Evolutionary conservation across 2,329 filamentous ascomycete species (phyloP).

Genomic region (Aspergillus luchuensis): DNA sequence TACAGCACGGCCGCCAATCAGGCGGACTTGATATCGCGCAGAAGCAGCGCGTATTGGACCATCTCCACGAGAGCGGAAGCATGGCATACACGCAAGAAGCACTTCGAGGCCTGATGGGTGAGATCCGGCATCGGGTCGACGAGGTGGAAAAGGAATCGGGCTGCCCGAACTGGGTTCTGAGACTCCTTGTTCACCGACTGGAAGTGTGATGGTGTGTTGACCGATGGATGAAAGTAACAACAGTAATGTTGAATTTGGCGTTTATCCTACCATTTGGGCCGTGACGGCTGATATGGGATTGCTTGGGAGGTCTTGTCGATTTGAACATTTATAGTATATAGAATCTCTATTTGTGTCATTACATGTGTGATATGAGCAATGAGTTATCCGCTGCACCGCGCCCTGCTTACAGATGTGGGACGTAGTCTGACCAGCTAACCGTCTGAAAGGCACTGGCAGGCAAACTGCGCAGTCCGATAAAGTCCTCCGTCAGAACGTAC

Average conservation of each 20-base stretch:
- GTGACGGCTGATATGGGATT: neutral
- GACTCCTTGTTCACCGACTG: constrained; percentile 5
- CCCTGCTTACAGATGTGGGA: neutral
- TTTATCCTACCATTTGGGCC: neutral
- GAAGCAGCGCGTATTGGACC: constrained; percentile 4
- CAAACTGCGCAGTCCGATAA: neutral
- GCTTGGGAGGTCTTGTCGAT: too few species aligned
- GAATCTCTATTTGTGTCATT: too few species aligned
- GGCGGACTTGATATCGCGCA: neutral
- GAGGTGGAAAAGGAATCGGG: constrained; percentile 1
- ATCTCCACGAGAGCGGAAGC: neutral
- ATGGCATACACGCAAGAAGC: constrained; percentile 1
- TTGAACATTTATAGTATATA: too few species aligned
- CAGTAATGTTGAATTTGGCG: too few species aligned
- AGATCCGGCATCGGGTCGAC: neutral
- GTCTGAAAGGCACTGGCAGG: neutral
- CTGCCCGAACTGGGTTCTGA: constrained; percentile 11
- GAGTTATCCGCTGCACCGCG: too few species aligned
- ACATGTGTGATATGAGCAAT: too few species aligned
- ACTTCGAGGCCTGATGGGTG: constrained; percentile 1
- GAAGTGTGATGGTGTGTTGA: neutral
- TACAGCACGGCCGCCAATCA: neutral
- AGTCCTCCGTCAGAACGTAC: neutral
- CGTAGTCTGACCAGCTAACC: constrained; percentile 2
- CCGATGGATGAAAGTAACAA: neutral